These are phyloP conservation scores for Prunus armeniaca DNA, from an alignment of 306 rosid genomes.

Conservation along the genomic window DNA sequence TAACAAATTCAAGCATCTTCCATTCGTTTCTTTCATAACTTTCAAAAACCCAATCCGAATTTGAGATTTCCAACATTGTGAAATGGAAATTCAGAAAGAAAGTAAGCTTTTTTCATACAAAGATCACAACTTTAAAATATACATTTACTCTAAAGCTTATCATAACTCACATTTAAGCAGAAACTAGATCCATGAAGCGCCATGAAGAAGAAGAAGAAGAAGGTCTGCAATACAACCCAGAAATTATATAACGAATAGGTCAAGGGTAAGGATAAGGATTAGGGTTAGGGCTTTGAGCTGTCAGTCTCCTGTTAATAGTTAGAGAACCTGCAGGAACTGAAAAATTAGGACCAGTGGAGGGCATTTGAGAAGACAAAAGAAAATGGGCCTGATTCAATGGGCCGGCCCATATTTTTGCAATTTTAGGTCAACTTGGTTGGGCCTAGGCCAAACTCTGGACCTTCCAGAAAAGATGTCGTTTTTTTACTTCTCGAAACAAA, in stretches of 20 bases:
- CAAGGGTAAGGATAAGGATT: slow-evolving; percentile 1
- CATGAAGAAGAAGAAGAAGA: slow-evolving; percentile 15
- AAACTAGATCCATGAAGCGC: slow-evolving; percentile 35
- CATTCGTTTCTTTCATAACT: not conserved
- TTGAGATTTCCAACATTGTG: not conserved
- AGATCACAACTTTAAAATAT: not conserved
- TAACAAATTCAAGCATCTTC: not conserved
- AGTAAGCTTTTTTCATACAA: not conserved
- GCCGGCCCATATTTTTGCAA: not conserved
- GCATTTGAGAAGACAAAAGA: not conserved
- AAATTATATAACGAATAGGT: not conserved
- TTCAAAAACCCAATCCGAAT: not conserved
- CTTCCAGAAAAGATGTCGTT: slow-evolving; percentile 1
- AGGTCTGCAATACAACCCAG: not conserved
- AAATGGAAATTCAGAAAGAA: not conserved
- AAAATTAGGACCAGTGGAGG: not conserved
- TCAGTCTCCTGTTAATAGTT: not conserved
- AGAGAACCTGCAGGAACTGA: not conserved
- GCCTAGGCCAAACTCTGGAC: not conserved
- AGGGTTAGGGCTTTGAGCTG: not conserved
- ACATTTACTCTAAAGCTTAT: no score
- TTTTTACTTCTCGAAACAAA: not conserved
- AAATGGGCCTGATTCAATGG: not conserved
- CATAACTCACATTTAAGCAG: slow-evolving; percentile 9
- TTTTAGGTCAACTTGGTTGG: no score